Base-by-base conservation (phyloP, 1,284 basidiomycete genomes). In the Ustilago crameri region DNA sequence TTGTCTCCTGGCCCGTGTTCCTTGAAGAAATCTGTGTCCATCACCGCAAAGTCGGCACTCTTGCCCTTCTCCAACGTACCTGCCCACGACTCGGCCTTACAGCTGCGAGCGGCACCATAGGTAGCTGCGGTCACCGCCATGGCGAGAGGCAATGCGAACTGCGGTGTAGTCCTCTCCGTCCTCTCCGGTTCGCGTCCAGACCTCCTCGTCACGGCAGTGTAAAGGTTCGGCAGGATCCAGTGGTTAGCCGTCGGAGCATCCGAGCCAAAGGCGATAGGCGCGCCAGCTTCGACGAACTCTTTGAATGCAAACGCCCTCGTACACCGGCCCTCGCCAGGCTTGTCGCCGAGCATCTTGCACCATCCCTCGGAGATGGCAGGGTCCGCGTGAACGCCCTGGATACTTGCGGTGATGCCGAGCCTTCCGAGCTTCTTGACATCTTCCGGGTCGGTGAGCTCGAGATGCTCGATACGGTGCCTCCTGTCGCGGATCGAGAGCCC, bases 321-420 rank as follows among this genome's bases (percentile, higher is more conserved):
- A 32, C 71, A 74, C 18, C 71, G 56, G 3, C 65, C 64, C 27
- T 69, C 42, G 35, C 63, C 69, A 27, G 9, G 37, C 3, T 49
- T 20, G n/a, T 58, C 61, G 9, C 71, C 71, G 7, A 74, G 49
- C 59, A 64, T 59, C 43, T 60, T 62, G 52, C 58, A 65, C 71
- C 71, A 74, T n/a, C 61, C 61, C 26, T 61, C 51, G 57, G 55
- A 51, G 37, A 67, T 62, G 47, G 46, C 53, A 2, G 72, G 72
- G 20, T 71, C 67, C n/a, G 58, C 60, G 32, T 74, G 72, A 2
- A 74, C 72, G 41, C 63, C 63, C 41, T 74, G 72, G 26, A 74
- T 59, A 41, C 63, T 67, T 1, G 72, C 62, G 20, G 60, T 74
- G 54, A 74, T 71, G 20, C 68, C 68, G 35, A 74, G 64, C 40